A percentile compares a stretch with the other conserved stretches of the same genome.
Conservation (phyloP, 805 yeast species). For the Grigorovia humatica region DNA sequence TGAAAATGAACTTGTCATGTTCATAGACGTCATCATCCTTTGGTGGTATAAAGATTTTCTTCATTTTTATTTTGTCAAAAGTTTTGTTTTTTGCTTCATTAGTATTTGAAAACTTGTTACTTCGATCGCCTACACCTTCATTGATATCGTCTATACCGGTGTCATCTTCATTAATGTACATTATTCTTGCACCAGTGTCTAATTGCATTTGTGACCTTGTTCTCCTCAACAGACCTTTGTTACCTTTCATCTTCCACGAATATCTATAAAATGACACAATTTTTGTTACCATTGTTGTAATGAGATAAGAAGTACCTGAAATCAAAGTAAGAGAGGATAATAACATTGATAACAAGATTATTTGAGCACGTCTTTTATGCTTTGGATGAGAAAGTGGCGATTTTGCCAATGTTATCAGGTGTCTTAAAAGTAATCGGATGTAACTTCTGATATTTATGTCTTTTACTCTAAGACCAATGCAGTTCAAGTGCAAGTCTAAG, state of each 20-base stretch:
- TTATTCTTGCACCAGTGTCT: conserved; percentile 25
- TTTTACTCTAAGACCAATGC: conserved; percentile 17
- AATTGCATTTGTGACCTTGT: conserved; percentile 23
- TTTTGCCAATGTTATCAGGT: conserved; percentile 14
- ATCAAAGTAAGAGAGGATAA: conserved; percentile 11
- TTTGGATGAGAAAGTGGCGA: conserved; percentile 14
- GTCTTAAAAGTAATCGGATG: conserved; percentile 11
- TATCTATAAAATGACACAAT: conserved; percentile 7
- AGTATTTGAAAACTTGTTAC: not conserved
- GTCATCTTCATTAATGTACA: conserved; percentile 23
- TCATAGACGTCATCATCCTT: conserved; percentile 24
- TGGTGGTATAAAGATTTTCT: conserved; percentile 22
- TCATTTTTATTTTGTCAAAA: conserved; percentile 7
- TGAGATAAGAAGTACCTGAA: conserved; percentile 13
- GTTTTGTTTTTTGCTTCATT: not conserved
- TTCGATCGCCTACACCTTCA: not conserved
- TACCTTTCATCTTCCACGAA: conserved; percentile 4
- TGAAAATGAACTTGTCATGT: conserved; percentile 26
- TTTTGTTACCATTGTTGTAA: conserved; percentile 8
- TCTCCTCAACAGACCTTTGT: conserved; percentile 11
- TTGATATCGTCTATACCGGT: not conserved
- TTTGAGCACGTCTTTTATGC: conserved; percentile 19
- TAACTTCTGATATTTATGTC: conserved; percentile 12
- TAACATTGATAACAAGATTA: conserved; percentile 14
- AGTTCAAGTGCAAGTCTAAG: conserved; percentile 9